Base-by-base conservation (phyloP, 2,329 filamentous ascomycete genomes). In the Helotiales sp. region DNA sequence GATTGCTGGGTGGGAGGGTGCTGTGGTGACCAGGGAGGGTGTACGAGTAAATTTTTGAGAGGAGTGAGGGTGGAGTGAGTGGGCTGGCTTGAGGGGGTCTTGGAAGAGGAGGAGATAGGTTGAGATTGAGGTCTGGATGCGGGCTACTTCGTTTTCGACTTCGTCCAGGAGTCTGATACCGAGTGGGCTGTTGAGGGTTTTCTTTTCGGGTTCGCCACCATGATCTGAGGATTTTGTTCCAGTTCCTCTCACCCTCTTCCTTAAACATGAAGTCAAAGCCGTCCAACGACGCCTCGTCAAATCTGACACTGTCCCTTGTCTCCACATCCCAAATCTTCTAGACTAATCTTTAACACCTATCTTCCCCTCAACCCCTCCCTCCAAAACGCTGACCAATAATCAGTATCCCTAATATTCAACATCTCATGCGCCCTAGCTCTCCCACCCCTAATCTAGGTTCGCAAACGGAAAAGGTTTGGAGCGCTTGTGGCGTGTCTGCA, bases 191-290 rank as follows among this genome's bases (percentile, higher is more conserved):
- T n/a, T n/a, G n/a, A n/a, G n/a, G n/a, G n/a, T n/a, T n/a, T n/a
- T n/a, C n/a, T n/a, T n/a, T n/a, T n/a, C n/a, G n/a, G n/a, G n/a
- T 31, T 6, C n/a, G 52, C 60, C 62, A 58, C 64, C 63, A 67
- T 33, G 49, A 0, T 63, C 62, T 1, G 64, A 63, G 10, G 10
- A 38, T 25, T 62, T 50, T 6, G 34, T 54, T 59, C 8, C 55
- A 42, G 8, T 7, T 15, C 38, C 17, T 30, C 38, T 52, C 27
- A 31, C 52, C 54, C n/a, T 55, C 47, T 1, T 60, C 61, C 8
- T 53, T 53, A 29, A 66, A 66, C 10, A 67, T 38, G 48, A 42
- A 50, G 2, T 48, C 57, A 49, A 66, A 67, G 1, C 38, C 57
- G 17, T 57, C n/a, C 7, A 61, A 30, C 13, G 62, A 47, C 10